These are phyloP conservation scores for Eimeria zaria DNA, from an alignment of 169 alveolate genomes.

Conservation along the genomic window DNA sequence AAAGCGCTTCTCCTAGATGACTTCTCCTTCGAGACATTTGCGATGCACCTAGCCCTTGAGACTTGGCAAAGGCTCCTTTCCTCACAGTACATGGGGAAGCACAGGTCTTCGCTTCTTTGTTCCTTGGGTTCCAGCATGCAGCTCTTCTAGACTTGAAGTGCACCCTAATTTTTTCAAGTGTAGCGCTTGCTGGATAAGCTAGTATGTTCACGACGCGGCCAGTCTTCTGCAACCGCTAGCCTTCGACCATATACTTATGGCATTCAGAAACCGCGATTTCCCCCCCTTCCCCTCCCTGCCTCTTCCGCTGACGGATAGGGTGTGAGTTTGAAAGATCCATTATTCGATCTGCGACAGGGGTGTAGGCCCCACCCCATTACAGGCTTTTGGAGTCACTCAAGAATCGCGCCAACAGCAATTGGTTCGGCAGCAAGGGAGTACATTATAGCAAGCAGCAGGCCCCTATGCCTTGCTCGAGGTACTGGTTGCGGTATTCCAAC, in stretches of 20 bases:
- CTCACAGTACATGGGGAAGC: not conserved
- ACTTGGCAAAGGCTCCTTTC: not conserved
- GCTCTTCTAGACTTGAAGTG: not conserved
- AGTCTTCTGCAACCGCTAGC: not conserved
- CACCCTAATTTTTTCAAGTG: not conserved
- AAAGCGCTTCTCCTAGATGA: not conserved
- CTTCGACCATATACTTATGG: not conserved
- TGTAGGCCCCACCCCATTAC: not conserved
- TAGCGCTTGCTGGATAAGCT: not conserved
- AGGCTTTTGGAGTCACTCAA: not conserved
- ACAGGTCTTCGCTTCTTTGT: not conserved
- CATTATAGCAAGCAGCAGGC: not conserved
- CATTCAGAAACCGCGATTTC: not conserved
- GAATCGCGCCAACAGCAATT: not conserved
- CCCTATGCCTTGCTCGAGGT: not conserved
- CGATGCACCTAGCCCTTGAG: not conserved
- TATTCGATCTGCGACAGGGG: not conserved
- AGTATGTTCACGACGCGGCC: not conserved
- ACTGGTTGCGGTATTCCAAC: not conserved
- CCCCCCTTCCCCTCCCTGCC: not conserved
- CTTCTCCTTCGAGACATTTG: not conserved
- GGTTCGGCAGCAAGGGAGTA: not conserved
- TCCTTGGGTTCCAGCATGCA: not conserved
- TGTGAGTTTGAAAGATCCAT: not conserved
- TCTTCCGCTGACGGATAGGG: not conserved